Percentiles rank a stretch among this genome's conserved stretches.
Conservation (phyloP, 2,329 filamentous ascomycete species). For the Colletotrichum caudatum region DNA sequence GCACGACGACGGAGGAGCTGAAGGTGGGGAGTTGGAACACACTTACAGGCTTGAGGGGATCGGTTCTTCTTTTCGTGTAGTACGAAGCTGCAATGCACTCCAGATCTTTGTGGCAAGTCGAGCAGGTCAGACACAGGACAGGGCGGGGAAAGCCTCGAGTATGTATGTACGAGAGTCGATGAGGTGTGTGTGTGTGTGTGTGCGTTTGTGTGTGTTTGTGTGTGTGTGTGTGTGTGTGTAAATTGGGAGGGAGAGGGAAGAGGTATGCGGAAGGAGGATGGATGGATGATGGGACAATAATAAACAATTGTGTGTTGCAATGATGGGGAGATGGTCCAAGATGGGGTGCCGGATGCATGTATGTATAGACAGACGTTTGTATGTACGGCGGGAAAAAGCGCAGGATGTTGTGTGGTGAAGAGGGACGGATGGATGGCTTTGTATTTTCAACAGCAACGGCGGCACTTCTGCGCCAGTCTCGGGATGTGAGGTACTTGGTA, state of each 20-base stretch:
- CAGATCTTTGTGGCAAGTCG: constrained; percentile 40
- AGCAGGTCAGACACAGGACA: constrained; percentile 36
- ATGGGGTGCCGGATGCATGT: constrained; percentile 40
- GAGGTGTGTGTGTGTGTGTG: neutral
- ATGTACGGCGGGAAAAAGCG: constrained; percentile 22
- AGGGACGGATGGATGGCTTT: constrained; percentile 25
- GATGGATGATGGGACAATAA: constrained; percentile 42
- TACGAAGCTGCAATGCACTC: constrained; percentile 41
- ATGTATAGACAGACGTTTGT: constrained; percentile 39
- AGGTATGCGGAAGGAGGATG: constrained; percentile 20
- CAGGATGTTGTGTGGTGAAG: constrained; percentile 34
- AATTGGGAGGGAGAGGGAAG: constrained; percentile 4
- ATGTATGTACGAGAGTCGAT: constrained; percentile 21
- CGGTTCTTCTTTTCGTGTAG: constrained; percentile 34
- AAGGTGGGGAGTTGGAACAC: constrained; percentile 19
- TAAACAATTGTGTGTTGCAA: constrained; percentile 43
- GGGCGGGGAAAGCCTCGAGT: constrained; percentile 28
- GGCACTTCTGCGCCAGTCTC: constrained; percentile 37
- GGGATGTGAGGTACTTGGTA: constrained; percentile 35
- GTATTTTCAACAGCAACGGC: constrained; percentile 39
- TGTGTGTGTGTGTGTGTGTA: constrained; percentile 18
- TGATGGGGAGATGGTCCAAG: constrained; percentile 31
- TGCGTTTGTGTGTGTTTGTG: neutral
- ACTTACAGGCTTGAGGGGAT: constrained; percentile 33
- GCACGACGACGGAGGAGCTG: constrained; percentile 10